These are phyloP conservation scores for barley (Hordeum vulgare) DNA, from an alignment of 176 grass and related monocot species.

Conservation along the genomic window MorexV3_pseudomolecules_assembly NC_058524.1:46005468-46005967, in stretches of 20 bases:
- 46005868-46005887: background rate
- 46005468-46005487: background rate
- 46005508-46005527: slow-evolving; percentile 12
- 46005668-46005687: slow-evolving; percentile 44
- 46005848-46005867: slow-evolving; percentile 49
- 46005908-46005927: slow-evolving; percentile 42
- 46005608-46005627: slow-evolving; percentile 63
- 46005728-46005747: slow-evolving; percentile 61
- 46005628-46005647: slow-evolving; percentile 37
- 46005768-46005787: slow-evolving; percentile 52
- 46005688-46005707: slow-evolving; percentile 39
- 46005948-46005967: background rate
- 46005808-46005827: slow-evolving; percentile 29
- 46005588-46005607: background rate
- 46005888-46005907: slow-evolving; percentile 33
- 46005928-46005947: slow-evolving; percentile 33
- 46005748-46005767: slow-evolving; percentile 36
- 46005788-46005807: slow-evolving; percentile 47
- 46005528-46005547: background rate
- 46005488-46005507: slow-evolving; percentile 40
- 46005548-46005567: slow-evolving; percentile 49
- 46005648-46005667: slow-evolving; percentile 47
- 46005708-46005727: slow-evolving; percentile 20
- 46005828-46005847: slow-evolving; percentile 23
- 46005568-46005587: slow-evolving; percentile 32